Base-by-base conservation (phyloP, 2,329 filamentous ascomycete species). In the Achaetomium macrosporum region DNA sequence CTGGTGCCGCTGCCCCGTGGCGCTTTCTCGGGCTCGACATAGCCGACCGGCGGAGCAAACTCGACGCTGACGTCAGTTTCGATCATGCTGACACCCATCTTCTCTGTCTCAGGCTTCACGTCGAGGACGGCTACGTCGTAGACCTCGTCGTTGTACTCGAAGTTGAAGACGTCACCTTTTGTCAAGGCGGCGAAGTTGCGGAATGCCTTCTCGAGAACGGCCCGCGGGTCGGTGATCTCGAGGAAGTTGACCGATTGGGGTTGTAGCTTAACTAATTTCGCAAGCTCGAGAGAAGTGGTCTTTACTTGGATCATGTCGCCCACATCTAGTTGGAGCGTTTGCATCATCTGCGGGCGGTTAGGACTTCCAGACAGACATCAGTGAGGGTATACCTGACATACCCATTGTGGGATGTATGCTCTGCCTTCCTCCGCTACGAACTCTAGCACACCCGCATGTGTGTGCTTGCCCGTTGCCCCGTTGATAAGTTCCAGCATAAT, bases 371-470 rank as follows among this genome's bases (percentile, higher is more conserved):
- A 8, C 15, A 11, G 13, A 2, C 4, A 13, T 5, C 19, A 39
- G 5, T 9, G 44, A 41, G 40, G 29, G 31, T 9, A 17, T 11
- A 3, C 6, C 8, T 1, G 55, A 70, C 78, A 59, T 73, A 91
- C 88, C 92, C 93, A 99, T 70, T 91, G 90, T 31, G 93, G 93
- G 56, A 99, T 78, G 71, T 99, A 99, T 50, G 95, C 90, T 68
- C 93, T 88, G 46, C 93, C 93, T 70, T 99, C 93, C 67, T 99
- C 93, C 4, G 93, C 93, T 52, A 96, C 93, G 66, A 99, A 99
- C 71, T 99, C 93, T 58, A 99, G 72, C 17, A 99, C 93, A 75
- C 93, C 93, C 5, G 89, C 91, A 71, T 99, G 93, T 25, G 92
- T 93, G 67, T 87, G 85, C 68, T 79, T 85, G 29, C 82, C 82